Conservation (phyloP, 306 rosid genomes). For the Potentilla sterilis region DNA sequence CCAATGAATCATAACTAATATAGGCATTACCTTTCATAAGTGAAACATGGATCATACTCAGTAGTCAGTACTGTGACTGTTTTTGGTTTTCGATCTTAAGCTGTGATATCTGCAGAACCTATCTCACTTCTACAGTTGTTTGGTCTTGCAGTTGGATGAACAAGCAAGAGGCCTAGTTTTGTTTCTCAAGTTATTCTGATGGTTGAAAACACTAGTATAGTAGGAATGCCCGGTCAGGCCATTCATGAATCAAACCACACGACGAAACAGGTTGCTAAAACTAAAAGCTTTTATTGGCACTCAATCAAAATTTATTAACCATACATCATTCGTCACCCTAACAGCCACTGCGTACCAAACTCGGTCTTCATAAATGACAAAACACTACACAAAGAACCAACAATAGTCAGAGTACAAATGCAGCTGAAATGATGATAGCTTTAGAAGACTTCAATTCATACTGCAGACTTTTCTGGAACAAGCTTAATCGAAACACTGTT, state of each 20-base stretch:
- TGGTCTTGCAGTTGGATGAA: too few relatives aligned
- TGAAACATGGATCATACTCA: too few relatives aligned
- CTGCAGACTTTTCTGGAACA: constrained; percentile 38
- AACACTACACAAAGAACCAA: background rate
- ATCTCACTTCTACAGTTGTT: too few relatives aligned
- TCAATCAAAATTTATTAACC: background rate
- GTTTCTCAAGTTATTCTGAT: background rate
- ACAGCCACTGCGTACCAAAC: background rate
- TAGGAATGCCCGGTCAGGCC: background rate
- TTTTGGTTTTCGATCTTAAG: too few relatives aligned
- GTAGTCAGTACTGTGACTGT: too few relatives aligned
- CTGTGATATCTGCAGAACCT: too few relatives aligned
- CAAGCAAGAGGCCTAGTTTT: background rate
- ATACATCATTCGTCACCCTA: background rate
- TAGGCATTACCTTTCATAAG: too few relatives aligned
- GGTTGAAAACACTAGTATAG: background rate
- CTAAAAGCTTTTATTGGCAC: background rate
- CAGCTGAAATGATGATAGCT: background rate
- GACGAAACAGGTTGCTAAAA: background rate
- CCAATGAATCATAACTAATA: too few relatives aligned
- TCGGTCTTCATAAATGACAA: background rate
- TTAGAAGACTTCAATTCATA: constrained; percentile 23
- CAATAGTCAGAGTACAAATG: background rate
- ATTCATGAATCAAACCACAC: background rate
- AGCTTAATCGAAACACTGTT: constrained; percentile 81